Evolutionary conservation across 257 asterid genomes (phyloP).

Genomic region (Nicotiana obtusifolia): DNA sequence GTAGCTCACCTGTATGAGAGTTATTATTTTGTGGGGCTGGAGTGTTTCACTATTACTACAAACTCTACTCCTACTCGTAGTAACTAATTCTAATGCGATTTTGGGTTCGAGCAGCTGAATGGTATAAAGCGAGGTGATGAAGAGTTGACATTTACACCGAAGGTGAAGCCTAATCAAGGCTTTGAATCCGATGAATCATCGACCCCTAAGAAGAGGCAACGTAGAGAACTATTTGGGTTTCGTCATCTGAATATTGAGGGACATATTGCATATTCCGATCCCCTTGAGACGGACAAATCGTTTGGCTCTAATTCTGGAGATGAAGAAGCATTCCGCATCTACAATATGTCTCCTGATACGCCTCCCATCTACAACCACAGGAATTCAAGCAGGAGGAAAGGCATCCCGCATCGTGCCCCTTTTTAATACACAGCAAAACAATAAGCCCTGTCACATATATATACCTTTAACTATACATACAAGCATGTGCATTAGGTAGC

Average conservation of each 20-base stretch:
- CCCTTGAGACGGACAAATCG: conserved; percentile 8
- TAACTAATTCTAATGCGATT: background rate
- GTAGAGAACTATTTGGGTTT: conserved; percentile 2
- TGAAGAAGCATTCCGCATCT: background rate
- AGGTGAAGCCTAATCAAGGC: conserved; percentile 23
- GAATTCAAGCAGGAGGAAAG: conserved; percentile 62
- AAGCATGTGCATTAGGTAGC: background rate
- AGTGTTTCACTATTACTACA: background rate
- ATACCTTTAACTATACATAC: background rate
- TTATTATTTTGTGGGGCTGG: background rate
- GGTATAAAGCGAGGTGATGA: conserved; percentile 41
- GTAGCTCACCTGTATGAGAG: too few relatives aligned
- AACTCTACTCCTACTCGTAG: background rate
- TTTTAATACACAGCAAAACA: conserved; percentile 20
- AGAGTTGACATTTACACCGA: conserved; percentile 40
- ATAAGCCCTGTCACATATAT: background rate
- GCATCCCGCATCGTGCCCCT: conserved; percentile 70
- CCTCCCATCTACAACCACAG: conserved; percentile 49
- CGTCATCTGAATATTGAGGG: conserved; percentile 7
- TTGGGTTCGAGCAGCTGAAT: conserved; percentile 33
- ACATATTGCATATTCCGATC: background rate
- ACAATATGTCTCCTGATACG: conserved; percentile 41
- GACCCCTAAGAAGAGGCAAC: conserved; percentile 38
- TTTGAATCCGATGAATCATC: conserved; percentile 31
- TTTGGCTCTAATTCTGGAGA: conserved; percentile 29